Base-by-base conservation (phyloP, 345 rosid species). In the Citrus glauca region DNA sequence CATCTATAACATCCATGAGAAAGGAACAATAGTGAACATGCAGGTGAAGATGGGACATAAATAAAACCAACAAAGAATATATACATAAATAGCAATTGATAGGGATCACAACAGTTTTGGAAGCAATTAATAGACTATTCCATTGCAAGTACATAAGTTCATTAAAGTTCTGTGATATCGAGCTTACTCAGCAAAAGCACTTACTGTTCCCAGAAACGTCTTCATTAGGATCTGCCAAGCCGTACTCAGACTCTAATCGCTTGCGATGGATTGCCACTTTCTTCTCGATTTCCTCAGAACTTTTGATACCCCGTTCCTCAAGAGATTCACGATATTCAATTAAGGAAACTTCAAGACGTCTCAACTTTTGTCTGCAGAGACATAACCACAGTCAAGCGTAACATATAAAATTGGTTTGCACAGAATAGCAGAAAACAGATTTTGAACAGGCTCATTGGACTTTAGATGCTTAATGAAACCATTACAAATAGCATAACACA, bases 241-340 rank as follows among this genome's bases (percentile, higher is more conserved):
- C 98, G 84, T 84, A 88, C 25, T 94, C 98, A 75, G 88, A 84
- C 81, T 91, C 90, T 42, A 97, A 94, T 83, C 87, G 85, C 85
- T 90, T 94, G 80, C 98, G 86, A 66, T 88, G 91, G 68, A 80
- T 73, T 77, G 92, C 89, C 68, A 97, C 96, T 88, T 89, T 94
- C 78, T 85, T 93, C 87, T 97, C 99, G 35, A 94, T 91, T 87
- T 97, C 99, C 79, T 91, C 98, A 6, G 86, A 69, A 79, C 72
- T 92, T 85, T 88, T 93, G 56, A 87, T 84, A 75, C 98, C 99
- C 55, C 87, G 91, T 74, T 97, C 99, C 84, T 97, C 98, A 1
- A 96, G 92, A 75, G 93, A 88, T 89, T 96, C 99, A 45, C 98
- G 95, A 78, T 94, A 96, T 78, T 94, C 99, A 75, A 96, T 96